Percentiles rank a stretch among this genome's conserved stretches.
Conservation (phyloP, 495 filamentous ascomycete genomes). For the Xylaria flabelliformis region DNA sequence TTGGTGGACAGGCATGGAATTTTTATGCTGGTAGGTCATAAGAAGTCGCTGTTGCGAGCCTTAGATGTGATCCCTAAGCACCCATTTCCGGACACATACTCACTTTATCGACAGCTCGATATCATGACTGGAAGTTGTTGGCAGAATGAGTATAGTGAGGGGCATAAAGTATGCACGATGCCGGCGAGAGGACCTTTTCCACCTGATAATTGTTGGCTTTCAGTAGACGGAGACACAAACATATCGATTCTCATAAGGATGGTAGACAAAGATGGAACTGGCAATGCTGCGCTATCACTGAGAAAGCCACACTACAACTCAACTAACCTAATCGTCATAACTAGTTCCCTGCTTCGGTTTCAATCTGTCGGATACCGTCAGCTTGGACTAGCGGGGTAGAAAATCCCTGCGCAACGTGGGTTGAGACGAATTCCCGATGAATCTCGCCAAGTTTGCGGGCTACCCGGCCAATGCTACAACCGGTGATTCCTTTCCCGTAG, state of each 20-base stretch:
- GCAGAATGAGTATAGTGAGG: background rate
- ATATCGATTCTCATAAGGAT: background rate
- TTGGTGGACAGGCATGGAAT: background rate
- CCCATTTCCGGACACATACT: background rate
- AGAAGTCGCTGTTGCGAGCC: background rate
- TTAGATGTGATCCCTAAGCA: background rate
- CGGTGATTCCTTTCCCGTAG: background rate
- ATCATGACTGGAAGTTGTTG: background rate
- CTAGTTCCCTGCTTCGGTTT: background rate
- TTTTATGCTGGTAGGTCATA: background rate
- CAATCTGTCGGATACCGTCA: background rate
- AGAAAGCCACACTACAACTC: background rate
- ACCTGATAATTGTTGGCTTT: background rate
- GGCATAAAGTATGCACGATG: background rate
- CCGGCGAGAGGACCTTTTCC: background rate
- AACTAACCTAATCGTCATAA: background rate
- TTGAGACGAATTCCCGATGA: background rate
- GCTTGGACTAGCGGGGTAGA: background rate
- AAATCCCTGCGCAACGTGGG: slow-evolving; percentile 14
- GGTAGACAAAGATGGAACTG: background rate
- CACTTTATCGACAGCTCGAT: background rate
- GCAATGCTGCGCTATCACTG: too few species aligned
- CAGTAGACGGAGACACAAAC: background rate
- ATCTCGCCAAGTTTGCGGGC: background rate
- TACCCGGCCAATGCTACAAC: background rate